Evolutionary conservation across 2,329 filamentous ascomycete species (phyloP).

Genomic region (Tolypocladium pustulatum): DNA sequence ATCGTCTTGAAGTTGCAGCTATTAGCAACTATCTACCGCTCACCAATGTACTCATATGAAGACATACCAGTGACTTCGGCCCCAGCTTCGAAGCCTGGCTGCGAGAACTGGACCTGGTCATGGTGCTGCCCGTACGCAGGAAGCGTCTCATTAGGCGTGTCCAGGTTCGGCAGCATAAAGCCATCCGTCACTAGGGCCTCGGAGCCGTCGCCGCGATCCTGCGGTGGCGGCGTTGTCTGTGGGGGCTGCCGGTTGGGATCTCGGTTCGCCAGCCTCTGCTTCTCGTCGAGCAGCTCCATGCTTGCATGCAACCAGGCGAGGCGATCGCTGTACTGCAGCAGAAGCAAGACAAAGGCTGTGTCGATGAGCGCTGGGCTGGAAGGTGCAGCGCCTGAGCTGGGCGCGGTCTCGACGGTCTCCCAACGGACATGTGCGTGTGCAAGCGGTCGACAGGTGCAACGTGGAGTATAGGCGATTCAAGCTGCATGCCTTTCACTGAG

Average conservation of each 20-base stretch:
- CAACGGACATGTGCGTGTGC: not conserved
- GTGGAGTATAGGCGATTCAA: not conserved
- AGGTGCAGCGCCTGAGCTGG: not conserved
- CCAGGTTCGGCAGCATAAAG: conserved; percentile 30
- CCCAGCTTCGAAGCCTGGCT: conserved; percentile 52
- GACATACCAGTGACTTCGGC: conserved; percentile 44
- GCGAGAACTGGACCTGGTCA: conserved; percentile 47
- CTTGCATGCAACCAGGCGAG: not conserved
- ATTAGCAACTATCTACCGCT: not conserved
- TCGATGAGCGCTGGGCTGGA: not conserved
- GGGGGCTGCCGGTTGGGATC: not conserved
- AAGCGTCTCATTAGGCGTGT: conserved; percentile 30
- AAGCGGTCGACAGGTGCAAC: not conserved
- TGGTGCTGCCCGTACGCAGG: conserved; percentile 50
- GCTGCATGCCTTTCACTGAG: not conserved
- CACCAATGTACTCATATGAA: not conserved
- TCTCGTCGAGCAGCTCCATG: conserved; percentile 18
- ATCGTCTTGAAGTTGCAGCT: conserved; percentile 42
- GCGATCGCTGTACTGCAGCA: not conserved
- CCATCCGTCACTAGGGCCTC: conserved; percentile 26
- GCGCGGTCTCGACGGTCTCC: not conserved
- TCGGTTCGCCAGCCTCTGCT: conserved; percentile 12
- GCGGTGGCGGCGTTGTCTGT: conserved; percentile 1
- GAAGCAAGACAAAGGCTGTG: not conserved
- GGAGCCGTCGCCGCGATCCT: conserved; percentile 10